Conservation (phyloP, 2,329 filamentous ascomycete genomes). For the Tricladium varicosporioides region DNA sequence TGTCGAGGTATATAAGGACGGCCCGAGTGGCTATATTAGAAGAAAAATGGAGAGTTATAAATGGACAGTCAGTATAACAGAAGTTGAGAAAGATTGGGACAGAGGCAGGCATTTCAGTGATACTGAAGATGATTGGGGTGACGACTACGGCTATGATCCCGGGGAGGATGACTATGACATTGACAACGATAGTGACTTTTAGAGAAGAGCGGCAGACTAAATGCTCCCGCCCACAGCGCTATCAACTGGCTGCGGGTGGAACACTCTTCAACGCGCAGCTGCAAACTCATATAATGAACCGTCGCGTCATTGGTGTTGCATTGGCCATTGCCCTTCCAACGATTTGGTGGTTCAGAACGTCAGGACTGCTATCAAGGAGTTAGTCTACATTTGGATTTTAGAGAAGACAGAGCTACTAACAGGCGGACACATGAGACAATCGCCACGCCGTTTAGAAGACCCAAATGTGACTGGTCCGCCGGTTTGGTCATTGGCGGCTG, state of each 20-base stretch:
- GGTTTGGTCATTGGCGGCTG: not conserved
- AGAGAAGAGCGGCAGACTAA: too few species aligned
- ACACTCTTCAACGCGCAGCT: too few species aligned
- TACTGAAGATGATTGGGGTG: conserved; percentile 12
- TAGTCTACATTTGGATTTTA: not conserved
- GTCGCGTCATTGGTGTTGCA: not conserved
- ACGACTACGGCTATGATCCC: conserved; percentile 5
- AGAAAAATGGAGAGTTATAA: conserved; percentile 23
- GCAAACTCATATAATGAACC: not conserved
- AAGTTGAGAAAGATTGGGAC: conserved; percentile 14
- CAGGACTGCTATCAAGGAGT: not conserved
- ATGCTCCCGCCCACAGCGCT: too few species aligned
- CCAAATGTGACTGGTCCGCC: not conserved
- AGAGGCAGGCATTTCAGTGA: conserved; percentile 12
- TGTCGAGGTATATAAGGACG: conserved; percentile 21
- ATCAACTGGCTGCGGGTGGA: too few species aligned
- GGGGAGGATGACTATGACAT: conserved; percentile 2
- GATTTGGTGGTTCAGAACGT: not conserved
- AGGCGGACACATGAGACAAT: conserved; percentile 1
- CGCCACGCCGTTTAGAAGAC: conserved; percentile 1
- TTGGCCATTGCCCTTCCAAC: not conserved
- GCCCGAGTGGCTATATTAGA: conserved; percentile 18
- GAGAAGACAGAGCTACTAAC: not conserved
- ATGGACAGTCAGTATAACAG: conserved; percentile 23
- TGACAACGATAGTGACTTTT: too few species aligned